Conservation (phyloP, 148 eudicot species). For the Oxyria digyna region DNA sequence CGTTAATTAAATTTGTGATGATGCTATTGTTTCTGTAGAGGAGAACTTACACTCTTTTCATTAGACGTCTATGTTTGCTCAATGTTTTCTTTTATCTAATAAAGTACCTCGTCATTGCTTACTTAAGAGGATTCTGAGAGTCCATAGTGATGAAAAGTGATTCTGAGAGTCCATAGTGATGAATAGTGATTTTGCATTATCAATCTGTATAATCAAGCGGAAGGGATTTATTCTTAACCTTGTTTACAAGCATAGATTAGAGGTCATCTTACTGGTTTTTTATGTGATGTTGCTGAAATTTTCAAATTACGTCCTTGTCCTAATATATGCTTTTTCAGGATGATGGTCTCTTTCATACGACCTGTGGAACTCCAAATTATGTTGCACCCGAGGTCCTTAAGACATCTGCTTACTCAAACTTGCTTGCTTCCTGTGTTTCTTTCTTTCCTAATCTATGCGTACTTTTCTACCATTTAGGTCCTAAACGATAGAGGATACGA, state of each 20-base stretch:
- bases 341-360: slow-evolving; percentile 92
- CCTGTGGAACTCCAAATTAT: slow-evolving; percentile 97
- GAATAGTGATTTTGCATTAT: neutral
- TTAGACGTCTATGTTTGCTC: no score
- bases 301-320: neutral
- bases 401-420: neutral
- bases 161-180: neutral
- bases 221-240: neutral
- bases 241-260: no score
- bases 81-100: neutral
- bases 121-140: neutral
- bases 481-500: slow-evolving; percentile 86
- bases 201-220: neutral
- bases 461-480: slow-evolving; percentile 30
- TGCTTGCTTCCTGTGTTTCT: neutral
- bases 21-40: neutral
- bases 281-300: neutral
- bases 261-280: neutral
- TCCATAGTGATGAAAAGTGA: neutral
- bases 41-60: neutral
- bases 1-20: neutral
- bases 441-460: neutral
- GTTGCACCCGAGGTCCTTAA: slow-evolving; percentile 90
- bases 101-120: neutral
- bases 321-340: slow-evolving; percentile 33